Conservation (phyloP, 306 rosid genomes). For the Medicago ruthenica region DNA sequence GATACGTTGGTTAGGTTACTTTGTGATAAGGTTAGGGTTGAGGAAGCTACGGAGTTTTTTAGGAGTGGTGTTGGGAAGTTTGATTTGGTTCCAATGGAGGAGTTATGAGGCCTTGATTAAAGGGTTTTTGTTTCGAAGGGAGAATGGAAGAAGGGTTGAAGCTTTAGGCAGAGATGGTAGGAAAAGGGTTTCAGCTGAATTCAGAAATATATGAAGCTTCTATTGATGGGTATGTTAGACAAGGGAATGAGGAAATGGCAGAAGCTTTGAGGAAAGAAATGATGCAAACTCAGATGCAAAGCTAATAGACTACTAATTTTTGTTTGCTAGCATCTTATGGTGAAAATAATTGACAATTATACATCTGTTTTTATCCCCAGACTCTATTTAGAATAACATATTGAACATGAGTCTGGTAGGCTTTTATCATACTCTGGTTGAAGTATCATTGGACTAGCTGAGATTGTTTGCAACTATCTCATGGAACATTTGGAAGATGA, state of each 20-base stretch:
- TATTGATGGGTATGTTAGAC: conserved; percentile 58
- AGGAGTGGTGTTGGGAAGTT: conserved; percentile 45
- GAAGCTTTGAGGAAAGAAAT: conserved; percentile 68
- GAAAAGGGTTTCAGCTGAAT: conserved; percentile 66
- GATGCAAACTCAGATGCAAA: conserved; percentile 49
- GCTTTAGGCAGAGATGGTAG: conserved; percentile 87
- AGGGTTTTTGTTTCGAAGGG: conserved; percentile 64
- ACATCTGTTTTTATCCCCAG: not conserved
- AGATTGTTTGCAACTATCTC: too few relatives aligned
- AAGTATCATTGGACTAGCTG: too few relatives aligned
- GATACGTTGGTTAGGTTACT: conserved; percentile 53
- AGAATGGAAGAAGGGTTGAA: conserved; percentile 69
- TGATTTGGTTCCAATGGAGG: conserved; percentile 54
- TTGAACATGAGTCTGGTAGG: conserved; percentile 1
- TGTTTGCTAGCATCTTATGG: conserved; percentile 7
- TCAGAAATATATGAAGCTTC: conserved; percentile 62
- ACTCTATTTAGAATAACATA: not conserved
- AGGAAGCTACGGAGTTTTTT: conserved; percentile 59
- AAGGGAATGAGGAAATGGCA: conserved; percentile 71
- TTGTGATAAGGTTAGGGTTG: conserved; percentile 58
- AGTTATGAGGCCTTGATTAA: conserved; percentile 66
- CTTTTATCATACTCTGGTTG: not conserved
- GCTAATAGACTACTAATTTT: conserved; percentile 32
- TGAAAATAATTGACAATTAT: conserved; percentile 27
- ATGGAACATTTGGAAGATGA: too few relatives aligned